phyloP scores from a whole-genome alignment of 805 yeast genomes.

The Yarrowia divulgata region DNA sequence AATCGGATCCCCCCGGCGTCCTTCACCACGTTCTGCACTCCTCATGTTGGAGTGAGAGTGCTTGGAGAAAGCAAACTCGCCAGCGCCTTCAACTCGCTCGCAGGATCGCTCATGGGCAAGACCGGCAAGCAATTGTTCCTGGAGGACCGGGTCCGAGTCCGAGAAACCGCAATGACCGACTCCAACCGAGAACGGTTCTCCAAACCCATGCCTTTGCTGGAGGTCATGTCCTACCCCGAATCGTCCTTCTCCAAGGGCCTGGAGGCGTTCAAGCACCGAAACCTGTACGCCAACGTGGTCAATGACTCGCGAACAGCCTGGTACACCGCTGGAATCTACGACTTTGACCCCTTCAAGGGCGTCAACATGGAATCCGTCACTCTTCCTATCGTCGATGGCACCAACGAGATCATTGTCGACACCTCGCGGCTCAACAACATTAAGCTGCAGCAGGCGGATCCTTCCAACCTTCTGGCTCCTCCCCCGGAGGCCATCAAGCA shows the following conservation, averaged over 20 bases:
- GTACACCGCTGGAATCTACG: slow-evolving; percentile 67
- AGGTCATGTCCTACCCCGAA: slow-evolving; percentile 67
- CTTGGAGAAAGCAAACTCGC: slow-evolving; percentile 61
- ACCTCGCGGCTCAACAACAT: slow-evolving; percentile 28
- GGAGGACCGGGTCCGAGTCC: slow-evolving; percentile 40
- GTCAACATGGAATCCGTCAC: slow-evolving; percentile 26
- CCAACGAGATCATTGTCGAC: slow-evolving; percentile 32
- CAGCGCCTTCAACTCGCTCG: slow-evolving; percentile 65
- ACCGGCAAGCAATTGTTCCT: slow-evolving; percentile 80
- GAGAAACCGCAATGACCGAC: slow-evolving; percentile 41
- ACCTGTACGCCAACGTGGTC: slow-evolving; percentile 75
- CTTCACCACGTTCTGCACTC: slow-evolving; percentile 69
- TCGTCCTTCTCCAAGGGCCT: slow-evolving; percentile 69
- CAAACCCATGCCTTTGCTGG: slow-evolving; percentile 60
- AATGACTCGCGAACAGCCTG: slow-evolving; percentile 84
- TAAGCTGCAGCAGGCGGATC: slow-evolving; percentile 22
- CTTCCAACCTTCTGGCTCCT: slow-evolving; percentile 16
- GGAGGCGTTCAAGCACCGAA: slow-evolving; percentile 58
- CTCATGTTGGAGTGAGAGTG: slow-evolving; percentile 72
- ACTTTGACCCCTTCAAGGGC: slow-evolving; percentile 37
- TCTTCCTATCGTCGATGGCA: slow-evolving; percentile 15
- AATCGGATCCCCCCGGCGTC: slow-evolving; percentile 62
- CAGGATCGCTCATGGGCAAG: slow-evolving; percentile 69
- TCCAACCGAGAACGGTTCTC: slow-evolving; percentile 40
- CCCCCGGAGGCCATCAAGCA: slow-evolving; percentile 31